Evolutionary conservation across 805 yeast species (phyloP).

Genomic region (Pichia occidentalis): DNA sequence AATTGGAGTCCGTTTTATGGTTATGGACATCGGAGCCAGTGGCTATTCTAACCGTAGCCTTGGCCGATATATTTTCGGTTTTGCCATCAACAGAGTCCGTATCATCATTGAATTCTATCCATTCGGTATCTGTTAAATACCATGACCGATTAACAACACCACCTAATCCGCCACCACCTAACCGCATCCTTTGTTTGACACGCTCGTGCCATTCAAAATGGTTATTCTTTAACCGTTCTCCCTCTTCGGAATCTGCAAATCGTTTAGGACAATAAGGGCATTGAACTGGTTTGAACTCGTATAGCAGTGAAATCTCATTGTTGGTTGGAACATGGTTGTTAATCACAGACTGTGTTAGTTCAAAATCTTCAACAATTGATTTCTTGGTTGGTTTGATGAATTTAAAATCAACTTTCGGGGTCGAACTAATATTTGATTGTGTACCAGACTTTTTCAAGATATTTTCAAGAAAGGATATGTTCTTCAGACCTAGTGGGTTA

Average conservation of each 20-base stretch:
- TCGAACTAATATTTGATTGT: constrained; percentile 4
- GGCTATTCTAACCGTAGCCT: constrained; percentile 9
- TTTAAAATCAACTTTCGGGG: constrained; percentile 20
- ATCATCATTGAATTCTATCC: constrained; percentile 69
- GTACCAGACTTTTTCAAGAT: constrained; percentile 15
- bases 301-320: constrained; percentile 36
- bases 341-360: constrained; percentile 33
- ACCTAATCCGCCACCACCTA: constrained; percentile 26
- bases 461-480: constrained; percentile 16
- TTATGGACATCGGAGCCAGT: too few species aligned
- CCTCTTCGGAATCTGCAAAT: constrained; percentile 55
- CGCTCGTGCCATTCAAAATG: constrained; percentile 97
- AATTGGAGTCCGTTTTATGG: too few species aligned
- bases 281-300: constrained; percentile 62
- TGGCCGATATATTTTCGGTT: constrained; percentile 16
- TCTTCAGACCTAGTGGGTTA: constrained; percentile 15
- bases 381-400: constrained; percentile 17
- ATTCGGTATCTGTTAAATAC: constrained; percentile 67
- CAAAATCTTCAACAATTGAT: constrained; percentile 20
- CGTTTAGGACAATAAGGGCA: constrained; percentile 90
- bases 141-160: constrained; percentile 73
- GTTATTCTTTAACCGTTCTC: constrained; percentile 44
- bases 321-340: constrained; percentile 31
- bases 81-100: constrained; percentile 42
- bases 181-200: constrained; percentile 66